A percentile compares a stretch with the other conserved stretches of the same genome.
phyloP scores from a whole-genome alignment of 768 basidiomycete genomes.

The Tylopilus intermedius region DNA sequence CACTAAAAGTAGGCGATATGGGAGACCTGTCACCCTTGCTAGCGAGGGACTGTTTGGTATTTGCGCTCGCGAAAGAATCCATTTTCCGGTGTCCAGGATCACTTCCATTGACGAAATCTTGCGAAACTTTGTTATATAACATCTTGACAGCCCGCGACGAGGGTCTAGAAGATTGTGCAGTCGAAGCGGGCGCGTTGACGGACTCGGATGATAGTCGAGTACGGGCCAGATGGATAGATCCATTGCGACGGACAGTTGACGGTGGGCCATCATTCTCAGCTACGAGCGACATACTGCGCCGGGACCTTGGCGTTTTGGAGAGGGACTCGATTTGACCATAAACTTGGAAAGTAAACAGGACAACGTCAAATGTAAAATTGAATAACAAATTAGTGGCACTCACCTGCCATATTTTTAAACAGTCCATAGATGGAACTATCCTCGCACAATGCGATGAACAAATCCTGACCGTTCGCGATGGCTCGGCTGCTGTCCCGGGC shows the following conservation, averaged over 20 bases:
- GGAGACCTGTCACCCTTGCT: conserved; percentile 32
- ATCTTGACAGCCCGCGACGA: conserved; percentile 60
- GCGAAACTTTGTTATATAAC: conserved; percentile 41
- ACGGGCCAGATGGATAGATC: conserved; percentile 20
- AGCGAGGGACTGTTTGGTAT: conserved; percentile 36
- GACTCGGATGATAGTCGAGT: conserved; percentile 40
- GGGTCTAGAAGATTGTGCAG: conserved; percentile 37
- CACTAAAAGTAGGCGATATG: conserved; percentile 32
- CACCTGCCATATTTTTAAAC: conserved; percentile 85
- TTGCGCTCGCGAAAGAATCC: conserved; percentile 50
- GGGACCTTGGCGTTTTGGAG: conserved; percentile 51
- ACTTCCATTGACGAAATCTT: conserved; percentile 38
- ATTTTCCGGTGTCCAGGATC: conserved; percentile 52
- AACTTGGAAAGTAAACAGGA: conserved; percentile 39
- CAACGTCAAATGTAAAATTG: conserved; percentile 15
- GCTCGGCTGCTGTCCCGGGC: conserved; percentile 81
- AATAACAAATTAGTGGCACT: conserved; percentile 24
- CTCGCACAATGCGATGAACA: conserved; percentile 86
- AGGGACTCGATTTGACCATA: conserved; percentile 74
- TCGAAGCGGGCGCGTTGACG: conserved; percentile 18
- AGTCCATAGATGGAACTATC: conserved; percentile 81
- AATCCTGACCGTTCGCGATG: conserved; percentile 69
- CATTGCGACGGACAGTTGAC: conserved; percentile 35
- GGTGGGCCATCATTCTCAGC: conserved; percentile 47
- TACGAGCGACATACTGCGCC: conserved; percentile 67